A percentile compares a stretch with the other conserved stretches of the same genome.
Evolutionary conservation across 805 yeast genomes (phyloP).

Genomic region (Cyberlindnera bimundalis): DNA sequence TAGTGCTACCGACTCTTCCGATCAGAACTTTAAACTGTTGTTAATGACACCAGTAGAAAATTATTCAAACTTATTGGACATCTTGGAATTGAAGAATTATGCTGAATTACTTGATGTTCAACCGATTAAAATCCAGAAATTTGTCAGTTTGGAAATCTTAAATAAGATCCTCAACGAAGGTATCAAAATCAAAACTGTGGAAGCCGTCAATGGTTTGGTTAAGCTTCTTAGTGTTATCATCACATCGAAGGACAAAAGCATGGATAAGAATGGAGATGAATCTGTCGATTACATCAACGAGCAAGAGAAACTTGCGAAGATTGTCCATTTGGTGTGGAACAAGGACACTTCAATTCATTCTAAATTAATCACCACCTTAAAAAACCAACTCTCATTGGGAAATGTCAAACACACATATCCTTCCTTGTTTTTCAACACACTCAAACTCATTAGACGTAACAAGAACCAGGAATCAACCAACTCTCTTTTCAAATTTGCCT

Average conservation of each 20-base stretch:
- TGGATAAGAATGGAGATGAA: conserved; percentile 25
- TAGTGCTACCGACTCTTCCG: conserved; percentile 26
- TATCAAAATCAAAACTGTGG: conserved; percentile 36
- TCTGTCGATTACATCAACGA: conserved; percentile 38
- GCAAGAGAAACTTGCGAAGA: conserved; percentile 64
- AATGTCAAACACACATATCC: conserved; percentile 71
- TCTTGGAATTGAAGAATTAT: conserved; percentile 45
- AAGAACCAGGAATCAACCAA: conserved; percentile 25
- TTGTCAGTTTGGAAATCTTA: conserved; percentile 59
- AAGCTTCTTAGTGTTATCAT: conserved; percentile 56
- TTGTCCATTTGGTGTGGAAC: conserved; percentile 60
- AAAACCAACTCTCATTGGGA: conserved; percentile 51
- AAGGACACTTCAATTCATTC: conserved; percentile 43
- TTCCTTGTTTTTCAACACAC: conserved; percentile 59
- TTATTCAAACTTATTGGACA: conserved; percentile 31
- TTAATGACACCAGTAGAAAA: conserved; percentile 47
- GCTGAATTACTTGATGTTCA: conserved; percentile 53
- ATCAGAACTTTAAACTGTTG: conserved; percentile 42
- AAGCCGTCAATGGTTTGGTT: conserved; percentile 56
- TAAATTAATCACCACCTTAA: conserved; percentile 42
- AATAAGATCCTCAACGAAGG: conserved; percentile 46
- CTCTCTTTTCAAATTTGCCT: conserved; percentile 65
- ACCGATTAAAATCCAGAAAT: conserved; percentile 47
- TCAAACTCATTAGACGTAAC: conserved; percentile 54
- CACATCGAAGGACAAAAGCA: conserved; percentile 28